Base-by-base conservation (phyloP, 202 grass and related monocot species). In the Setaria italica region DNA sequence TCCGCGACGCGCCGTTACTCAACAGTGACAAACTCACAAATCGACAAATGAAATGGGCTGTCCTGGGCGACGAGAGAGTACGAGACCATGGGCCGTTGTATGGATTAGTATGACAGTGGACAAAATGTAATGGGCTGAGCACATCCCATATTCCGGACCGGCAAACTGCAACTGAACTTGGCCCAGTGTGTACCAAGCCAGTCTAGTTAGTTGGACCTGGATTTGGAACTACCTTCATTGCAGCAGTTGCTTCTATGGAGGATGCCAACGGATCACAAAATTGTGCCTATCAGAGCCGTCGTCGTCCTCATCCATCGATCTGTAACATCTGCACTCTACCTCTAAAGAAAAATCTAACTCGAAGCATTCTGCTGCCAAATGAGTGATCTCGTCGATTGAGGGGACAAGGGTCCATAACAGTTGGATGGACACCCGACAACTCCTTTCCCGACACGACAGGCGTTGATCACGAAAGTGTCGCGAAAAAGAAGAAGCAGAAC, bases 401-500 rank as follows among this genome's bases (percentile, higher is more conserved):
- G 57, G 10, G 33, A 69, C 9, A 45, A 43, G 66, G 66, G 19
- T 71, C 34, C 64, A 67, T 4, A n/a, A 69, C 9, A 70, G 39
- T 45, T 70, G 67, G 30, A 39, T 41, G 39, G 19, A 29, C 69
- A 70, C 25, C 13, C 25, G 25, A 25, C 25, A 25, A 25, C 25
- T 25, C 25, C 16, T 72, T 32, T 9, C 45, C 45, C 29, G 21
- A 30, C 25, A 72, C 54, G 54, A 57, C 2, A 30, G 43, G 45
- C 14, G 21, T 14, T 30, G 45, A 72, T 17, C 69, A 29, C 43
- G 69, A 72, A 72, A 72, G 70, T 72, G 70, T 72, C 46, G 45
- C 46, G 11, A 17, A 70, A 21, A 50, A 72, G 70, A 72, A 72
- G 70, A 4, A 41, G 39, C 25, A 39, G 0, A 4, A 39, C 47